Evolutionary conservation across 1,139 yeast species (phyloP).

Genomic region (Lodderomyces orthopsilosis): DNA sequence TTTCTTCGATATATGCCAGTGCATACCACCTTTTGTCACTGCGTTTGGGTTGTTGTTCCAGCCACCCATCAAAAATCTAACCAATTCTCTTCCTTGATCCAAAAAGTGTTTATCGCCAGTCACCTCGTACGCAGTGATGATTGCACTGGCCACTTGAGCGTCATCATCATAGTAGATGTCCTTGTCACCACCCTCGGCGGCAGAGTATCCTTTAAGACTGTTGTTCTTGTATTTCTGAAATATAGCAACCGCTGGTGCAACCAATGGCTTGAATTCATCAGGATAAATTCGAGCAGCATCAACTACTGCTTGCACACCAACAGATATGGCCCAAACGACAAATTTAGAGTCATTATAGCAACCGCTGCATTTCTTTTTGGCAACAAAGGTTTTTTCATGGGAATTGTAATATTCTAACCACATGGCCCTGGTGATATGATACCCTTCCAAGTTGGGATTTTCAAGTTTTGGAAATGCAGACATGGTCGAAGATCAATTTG

Average conservation of each 20-base stretch:
- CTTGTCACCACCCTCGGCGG: slow-evolving; percentile 57
- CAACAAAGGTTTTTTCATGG: slow-evolving; percentile 39
- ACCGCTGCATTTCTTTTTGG: slow-evolving; percentile 43
- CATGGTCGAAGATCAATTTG: neutral
- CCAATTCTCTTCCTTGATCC: slow-evolving; percentile 58
- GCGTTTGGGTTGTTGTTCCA: slow-evolving; percentile 49
- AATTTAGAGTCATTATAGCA: slow-evolving; percentile 55
- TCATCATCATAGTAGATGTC: slow-evolving; percentile 76
- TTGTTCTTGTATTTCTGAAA: slow-evolving; percentile 54
- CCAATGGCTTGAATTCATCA: slow-evolving; percentile 50
- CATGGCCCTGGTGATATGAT: slow-evolving; percentile 39
- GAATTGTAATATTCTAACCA: slow-evolving; percentile 51
- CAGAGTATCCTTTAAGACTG: slow-evolving; percentile 52
- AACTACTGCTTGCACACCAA: slow-evolving; percentile 59
- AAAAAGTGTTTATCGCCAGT: slow-evolving; percentile 54
- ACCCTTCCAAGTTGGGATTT: slow-evolving; percentile 53
- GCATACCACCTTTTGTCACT: slow-evolving; percentile 55
- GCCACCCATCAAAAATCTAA: slow-evolving; percentile 65
- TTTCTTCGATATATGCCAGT: slow-evolving; percentile 63
- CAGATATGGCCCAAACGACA: slow-evolving; percentile 68
- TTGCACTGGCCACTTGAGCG: slow-evolving; percentile 70
- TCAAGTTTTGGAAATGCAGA: slow-evolving; percentile 10
- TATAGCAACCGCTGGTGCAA: slow-evolving; percentile 52
- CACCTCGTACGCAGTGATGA: slow-evolving; percentile 67
- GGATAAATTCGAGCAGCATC: slow-evolving; percentile 62